Base-by-base conservation (phyloP, 768 basidiomycete species). In the Pisolithus albus region DNA sequence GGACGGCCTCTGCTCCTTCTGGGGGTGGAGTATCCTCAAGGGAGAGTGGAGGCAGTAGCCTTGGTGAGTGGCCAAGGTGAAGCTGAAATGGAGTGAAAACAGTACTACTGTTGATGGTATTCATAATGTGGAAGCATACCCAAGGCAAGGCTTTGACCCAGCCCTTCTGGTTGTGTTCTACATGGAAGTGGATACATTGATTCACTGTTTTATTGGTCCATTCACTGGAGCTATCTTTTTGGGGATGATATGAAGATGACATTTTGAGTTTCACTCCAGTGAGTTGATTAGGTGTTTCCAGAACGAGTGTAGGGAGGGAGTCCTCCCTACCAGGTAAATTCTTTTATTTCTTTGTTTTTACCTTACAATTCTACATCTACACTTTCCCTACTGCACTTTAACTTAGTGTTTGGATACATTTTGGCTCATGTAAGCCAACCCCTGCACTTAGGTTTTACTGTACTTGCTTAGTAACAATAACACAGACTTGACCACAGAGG, bases 231-330 rank as follows among this genome's bases (percentile, higher is more conserved):
- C 74, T 69, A 56, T 74, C 67, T 0, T 65, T 70, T 49, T 75
- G 62, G 0, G 70, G 72, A 37, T 75, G 74, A 41, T 62, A 73
- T 0, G 70, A 47, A 0, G 68, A 68, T 0, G 71, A 73, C 60
- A 68, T 55, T 16, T 59, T 62, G 1, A 71, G 49, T 3, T 64
- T 57, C 56, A 0, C 71, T 66, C 63, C 53, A 0, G 63, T 52
- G 0, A 58, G 46, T 1, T n/a, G 7, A 16, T 59, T 0, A 68
- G 46, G 0, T 30, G 9, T 1, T 26, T 26, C 69, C 69, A 70
- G 49, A 70, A 67, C 0, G n/a, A n/a, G n/a, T n/a, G n/a, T n/a
- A n/a, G n/a, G n/a, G n/a, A n/a, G n/a, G n/a, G n/a, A n/a, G n/a
- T n/a, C n/a, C n/a, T n/a, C n/a, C n/a, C n/a, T n/a, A n/a, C n/a